These are phyloP conservation scores for Penicillium lividum DNA, from an alignment of 495 filamentous ascomycete species.

Conservation along the genomic window DNA sequence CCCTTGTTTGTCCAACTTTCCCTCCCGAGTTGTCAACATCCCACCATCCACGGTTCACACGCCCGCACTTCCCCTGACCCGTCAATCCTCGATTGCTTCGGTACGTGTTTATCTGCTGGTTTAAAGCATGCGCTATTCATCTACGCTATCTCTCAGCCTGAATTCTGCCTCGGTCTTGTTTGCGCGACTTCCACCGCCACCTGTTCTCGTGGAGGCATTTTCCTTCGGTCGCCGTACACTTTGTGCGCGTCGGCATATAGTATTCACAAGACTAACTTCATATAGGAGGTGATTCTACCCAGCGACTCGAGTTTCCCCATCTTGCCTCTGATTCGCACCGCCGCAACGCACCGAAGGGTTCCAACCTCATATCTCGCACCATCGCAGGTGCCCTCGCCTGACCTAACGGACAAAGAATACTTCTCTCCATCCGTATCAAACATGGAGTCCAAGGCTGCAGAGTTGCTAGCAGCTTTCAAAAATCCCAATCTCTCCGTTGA, in stretches of 20 bases:
- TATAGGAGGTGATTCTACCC: not conserved
- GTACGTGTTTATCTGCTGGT: conserved; percentile 13
- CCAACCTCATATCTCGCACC: conserved; percentile 14
- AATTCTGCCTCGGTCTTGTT: not conserved
- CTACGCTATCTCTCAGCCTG: not conserved
- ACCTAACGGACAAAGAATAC: conserved; percentile 14
- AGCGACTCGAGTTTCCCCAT: not conserved
- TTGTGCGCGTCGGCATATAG: not conserved
- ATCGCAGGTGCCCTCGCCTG: conserved; percentile 18
- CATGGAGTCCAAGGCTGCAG: conserved; percentile 50
- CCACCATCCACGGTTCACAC: conserved; percentile 23
- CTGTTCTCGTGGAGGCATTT: not conserved
- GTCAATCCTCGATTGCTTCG: not conserved
- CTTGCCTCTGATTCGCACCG: not conserved
- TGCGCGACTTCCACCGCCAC: conserved; percentile 2
- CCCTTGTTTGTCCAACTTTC: conserved; percentile 30
- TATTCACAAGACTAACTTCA: not conserved
- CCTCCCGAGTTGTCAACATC: conserved; percentile 28
- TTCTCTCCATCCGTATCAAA: conserved; percentile 15
- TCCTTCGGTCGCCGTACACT: not conserved
- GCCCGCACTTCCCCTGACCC: conserved; percentile 1
- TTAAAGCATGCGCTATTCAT: not conserved
- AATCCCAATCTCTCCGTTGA: conserved; percentile 68
- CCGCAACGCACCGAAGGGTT: not conserved
- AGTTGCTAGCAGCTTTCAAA: conserved; percentile 66